A percentile compares a stretch with the other conserved stretches of the same genome.
phyloP scores from a whole-genome alignment of 768 basidiomycete species.

The Calocera cornea region DNA sequence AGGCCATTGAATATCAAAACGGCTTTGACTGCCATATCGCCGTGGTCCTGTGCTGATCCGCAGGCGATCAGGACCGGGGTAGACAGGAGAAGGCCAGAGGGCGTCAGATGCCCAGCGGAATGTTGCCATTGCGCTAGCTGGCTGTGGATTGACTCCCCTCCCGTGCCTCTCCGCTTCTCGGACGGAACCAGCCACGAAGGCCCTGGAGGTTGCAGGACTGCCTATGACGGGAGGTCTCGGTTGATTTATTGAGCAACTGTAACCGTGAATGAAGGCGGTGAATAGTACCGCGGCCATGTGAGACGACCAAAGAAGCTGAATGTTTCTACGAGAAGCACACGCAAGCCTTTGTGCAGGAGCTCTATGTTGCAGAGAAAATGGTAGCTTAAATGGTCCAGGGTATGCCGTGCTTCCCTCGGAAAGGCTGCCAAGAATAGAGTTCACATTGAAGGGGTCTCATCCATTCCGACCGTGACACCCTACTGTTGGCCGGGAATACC shows the following conservation, averaged over 20 bases:
- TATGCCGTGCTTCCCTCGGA: too few species aligned
- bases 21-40: background rate
- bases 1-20: background rate
- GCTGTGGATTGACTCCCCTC: background rate
- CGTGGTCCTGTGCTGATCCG: background rate
- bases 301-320: background rate
- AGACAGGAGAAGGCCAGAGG: background rate
- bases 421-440: too few species aligned
- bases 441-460: too few species aligned
- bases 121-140: background rate
- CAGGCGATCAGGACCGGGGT: background rate
- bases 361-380: too few species aligned
- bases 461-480: too few species aligned
- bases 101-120: background rate
- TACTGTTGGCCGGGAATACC: too few species aligned
- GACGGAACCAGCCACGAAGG: background rate
- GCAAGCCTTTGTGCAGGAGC: too few species aligned
- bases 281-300: background rate
- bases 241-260: background rate
- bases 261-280: background rate
- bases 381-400: too few species aligned
- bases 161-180: background rate
- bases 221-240: background rate
- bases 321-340: too few species aligned
- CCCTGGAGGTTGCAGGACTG: background rate